Percentiles rank a stretch among this genome's conserved stretches.
These are phyloP conservation scores for Prunus mume DNA, from an alignment of 306 rosid species.

Conservation along the genomic window DNA sequence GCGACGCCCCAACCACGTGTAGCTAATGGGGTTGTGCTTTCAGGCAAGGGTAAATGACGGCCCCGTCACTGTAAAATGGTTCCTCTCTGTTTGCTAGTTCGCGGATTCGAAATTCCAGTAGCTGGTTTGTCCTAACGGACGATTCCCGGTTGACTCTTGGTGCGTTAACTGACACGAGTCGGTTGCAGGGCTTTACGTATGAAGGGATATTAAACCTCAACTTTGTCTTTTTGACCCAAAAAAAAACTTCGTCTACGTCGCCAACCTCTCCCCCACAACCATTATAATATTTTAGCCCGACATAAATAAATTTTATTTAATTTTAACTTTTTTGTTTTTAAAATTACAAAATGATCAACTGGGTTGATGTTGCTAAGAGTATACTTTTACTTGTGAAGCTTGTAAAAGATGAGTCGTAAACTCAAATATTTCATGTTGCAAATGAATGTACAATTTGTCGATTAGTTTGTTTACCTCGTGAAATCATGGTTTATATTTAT, in stretches of 20 bases:
- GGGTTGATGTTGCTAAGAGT: no score
- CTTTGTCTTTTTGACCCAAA: background rate
- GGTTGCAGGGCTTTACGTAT: conserved; percentile 18
- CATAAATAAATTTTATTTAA: background rate
- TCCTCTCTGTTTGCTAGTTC: background rate
- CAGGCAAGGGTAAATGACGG: background rate
- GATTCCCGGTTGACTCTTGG: conserved; percentile 32
- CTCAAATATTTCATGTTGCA: no score
- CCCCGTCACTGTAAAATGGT: conserved; percentile 5
- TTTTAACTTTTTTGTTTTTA: no score
- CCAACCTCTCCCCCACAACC: conserved; percentile 23
- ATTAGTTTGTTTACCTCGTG: background rate
- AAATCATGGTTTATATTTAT: background rate
- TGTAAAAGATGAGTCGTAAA: no score
- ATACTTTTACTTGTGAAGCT: no score
- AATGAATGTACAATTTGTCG: no score
- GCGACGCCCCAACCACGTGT: conserved; percentile 35
- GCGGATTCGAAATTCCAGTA: conserved; percentile 48
- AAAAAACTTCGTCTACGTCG: conserved; percentile 33
- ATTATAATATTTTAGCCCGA: conserved; percentile 19
- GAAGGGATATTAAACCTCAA: conserved; percentile 19
- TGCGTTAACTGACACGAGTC: conserved; percentile 34
- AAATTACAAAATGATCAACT: no score
- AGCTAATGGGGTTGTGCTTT: conserved; percentile 23
- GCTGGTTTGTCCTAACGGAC: conserved; percentile 36